Evolutionary conservation across 306 rosid species (phyloP).

Genomic region (Crataegus laevigata): DNA sequence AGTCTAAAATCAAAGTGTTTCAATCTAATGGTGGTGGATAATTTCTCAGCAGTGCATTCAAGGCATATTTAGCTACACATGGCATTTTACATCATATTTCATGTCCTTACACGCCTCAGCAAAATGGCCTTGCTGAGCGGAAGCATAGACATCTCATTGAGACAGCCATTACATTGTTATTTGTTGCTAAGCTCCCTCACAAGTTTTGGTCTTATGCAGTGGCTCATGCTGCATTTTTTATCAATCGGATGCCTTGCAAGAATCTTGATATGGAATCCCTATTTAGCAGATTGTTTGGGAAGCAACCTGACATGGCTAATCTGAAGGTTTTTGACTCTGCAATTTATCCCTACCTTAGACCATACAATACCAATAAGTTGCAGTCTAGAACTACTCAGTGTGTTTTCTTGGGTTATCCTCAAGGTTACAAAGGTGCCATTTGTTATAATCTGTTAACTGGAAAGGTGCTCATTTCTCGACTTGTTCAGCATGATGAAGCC

Average conservation of each 20-base stretch:
- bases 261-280: no score
- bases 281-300: not conserved
- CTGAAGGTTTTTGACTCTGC: not conserved
- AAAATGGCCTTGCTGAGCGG: no score
- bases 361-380: not conserved
- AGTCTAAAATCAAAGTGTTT: rapidly evolving
- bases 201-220: not conserved
- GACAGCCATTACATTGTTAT: not conserved
- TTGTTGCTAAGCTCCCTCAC: not conserved
- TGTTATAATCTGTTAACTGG: not conserved
- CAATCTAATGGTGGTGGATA: no score
- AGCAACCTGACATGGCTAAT: not conserved
- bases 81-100: no score
- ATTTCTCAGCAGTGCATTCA: no score
- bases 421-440: not conserved
- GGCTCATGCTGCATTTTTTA: not conserved
- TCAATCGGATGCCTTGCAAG: not conserved
- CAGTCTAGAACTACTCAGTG: not conserved
- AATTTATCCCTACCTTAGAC: no score
- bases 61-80: no score
- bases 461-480: not conserved
- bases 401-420: not conserved
- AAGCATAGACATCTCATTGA: no score
- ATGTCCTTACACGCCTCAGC: no score
- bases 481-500: not conserved